Percentiles rank a stretch among this genome's conserved stretches.
Evolutionary conservation across 371 early-diverging fungal species (phyloP).

Genomic region (Conidiobolus incongruus): DNA sequence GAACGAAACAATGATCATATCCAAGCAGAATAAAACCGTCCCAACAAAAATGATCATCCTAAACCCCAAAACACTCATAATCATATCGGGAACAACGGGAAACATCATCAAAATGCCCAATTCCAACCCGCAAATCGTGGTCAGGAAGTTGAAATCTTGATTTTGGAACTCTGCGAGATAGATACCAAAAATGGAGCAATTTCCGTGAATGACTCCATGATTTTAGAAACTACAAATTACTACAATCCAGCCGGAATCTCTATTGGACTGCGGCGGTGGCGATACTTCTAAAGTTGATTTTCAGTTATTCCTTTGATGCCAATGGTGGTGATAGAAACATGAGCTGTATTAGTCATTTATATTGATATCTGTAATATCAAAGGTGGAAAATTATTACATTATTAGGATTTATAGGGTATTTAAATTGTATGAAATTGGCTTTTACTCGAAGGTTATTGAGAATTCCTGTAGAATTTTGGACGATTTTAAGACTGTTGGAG

Average conservation of each 20-base stretch:
- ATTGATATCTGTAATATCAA: too few relatives aligned
- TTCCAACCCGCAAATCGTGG: slow-evolving; percentile 8
- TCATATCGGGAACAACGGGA: slow-evolving; percentile 10
- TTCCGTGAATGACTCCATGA: slow-evolving; percentile 26
- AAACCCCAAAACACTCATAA: slow-evolving; percentile 16
- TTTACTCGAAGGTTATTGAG: too few relatives aligned
- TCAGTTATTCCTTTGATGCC: too few relatives aligned
- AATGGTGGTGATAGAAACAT: too few relatives aligned
- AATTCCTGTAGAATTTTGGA: too few relatives aligned
- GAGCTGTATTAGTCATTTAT: too few relatives aligned
- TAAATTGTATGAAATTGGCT: too few relatives aligned
- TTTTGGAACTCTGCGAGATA: slow-evolving; percentile 16
- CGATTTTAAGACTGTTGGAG: too few relatives aligned
- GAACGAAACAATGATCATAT: slow-evolving; percentile 1
- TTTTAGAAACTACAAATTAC: slow-evolving; percentile 24
- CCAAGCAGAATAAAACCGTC: not conserved
- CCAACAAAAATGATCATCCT: slow-evolving; percentile 9
- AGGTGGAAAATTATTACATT: too few relatives aligned
- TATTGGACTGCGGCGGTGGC: slow-evolving; percentile 13
- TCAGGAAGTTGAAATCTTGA: not conserved
- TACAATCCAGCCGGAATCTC: slow-evolving; percentile 13
- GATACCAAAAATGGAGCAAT: slow-evolving; percentile 25
- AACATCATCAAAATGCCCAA: not conserved
- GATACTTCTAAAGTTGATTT: too few relatives aligned
- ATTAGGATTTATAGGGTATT: too few relatives aligned